A percentile compares a stretch with the other conserved stretches of the same genome.
Evolutionary conservation across 768 basidiomycete species (phyloP).

Genomic region (Rhodotorula paludigena): DNA sequence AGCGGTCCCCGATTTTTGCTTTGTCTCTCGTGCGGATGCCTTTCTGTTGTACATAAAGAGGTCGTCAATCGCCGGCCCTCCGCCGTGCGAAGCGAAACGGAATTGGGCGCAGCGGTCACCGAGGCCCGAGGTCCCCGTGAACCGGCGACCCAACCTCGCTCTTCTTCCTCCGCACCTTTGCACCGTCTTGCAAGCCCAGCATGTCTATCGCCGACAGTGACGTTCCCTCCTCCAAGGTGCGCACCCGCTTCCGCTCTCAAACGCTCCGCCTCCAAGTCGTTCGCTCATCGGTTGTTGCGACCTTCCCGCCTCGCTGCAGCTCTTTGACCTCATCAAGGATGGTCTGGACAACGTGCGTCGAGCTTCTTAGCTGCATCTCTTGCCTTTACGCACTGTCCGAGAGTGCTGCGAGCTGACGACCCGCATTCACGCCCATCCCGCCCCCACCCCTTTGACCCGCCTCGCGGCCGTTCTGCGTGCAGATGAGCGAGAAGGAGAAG

Average conservation of each 20-base stretch:
- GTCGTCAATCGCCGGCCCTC: too few relatives aligned
- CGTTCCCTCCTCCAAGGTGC: slow-evolving; percentile 18
- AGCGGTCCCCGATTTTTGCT: not conserved
- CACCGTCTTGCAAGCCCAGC: not conserved
- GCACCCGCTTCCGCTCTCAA: not conserved
- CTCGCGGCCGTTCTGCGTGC: not conserved
- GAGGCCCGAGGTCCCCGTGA: too few relatives aligned
- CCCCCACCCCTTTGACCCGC: not conserved
- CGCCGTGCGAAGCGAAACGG: too few relatives aligned
- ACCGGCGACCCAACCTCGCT: too few relatives aligned
- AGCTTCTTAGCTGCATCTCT: too few relatives aligned
- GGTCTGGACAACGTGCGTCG: slow-evolving; percentile 41
- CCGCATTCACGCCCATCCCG: slow-evolving; percentile 11
- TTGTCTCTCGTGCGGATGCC: not conserved
- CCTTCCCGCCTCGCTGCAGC: not conserved
- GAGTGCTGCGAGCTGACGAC: not conserved
- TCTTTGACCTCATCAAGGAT: slow-evolving; percentile 42
- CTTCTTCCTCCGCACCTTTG: not conserved
- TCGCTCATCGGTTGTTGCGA: not conserved
- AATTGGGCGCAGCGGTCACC: too few relatives aligned
- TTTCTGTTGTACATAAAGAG: too few relatives aligned
- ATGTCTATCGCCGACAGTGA: slow-evolving; percentile 33
- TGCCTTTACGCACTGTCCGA: fast-evolving
- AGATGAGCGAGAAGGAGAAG: slow-evolving; percentile 46
- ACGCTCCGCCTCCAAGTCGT: not conserved